These are phyloP conservation scores for Phytophthora europaea DNA, from an alignment of 352 stramenopile genomes.

Conservation along the genomic window DNA sequence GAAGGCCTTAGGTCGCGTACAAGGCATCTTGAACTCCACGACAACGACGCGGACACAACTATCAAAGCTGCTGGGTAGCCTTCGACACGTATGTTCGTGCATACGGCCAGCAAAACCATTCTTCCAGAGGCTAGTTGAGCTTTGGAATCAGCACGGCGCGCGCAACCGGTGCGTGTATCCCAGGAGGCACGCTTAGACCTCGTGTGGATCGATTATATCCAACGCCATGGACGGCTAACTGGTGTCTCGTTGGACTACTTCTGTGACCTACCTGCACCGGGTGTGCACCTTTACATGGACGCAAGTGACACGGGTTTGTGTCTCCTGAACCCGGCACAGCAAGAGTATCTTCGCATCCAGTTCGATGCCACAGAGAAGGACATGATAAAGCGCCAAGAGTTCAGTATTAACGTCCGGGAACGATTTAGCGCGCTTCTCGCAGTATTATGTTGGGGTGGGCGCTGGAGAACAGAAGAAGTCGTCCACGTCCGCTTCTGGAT, in stretches of 20 bases:
- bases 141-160: neutral
- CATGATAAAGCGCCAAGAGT: neutral
- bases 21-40: neutral
- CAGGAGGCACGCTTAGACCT: conserved; percentile 1
- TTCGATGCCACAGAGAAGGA: conserved; percentile 27
- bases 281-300: conserved; percentile 30
- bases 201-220: conserved; percentile 1
- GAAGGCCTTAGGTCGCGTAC: conserved; percentile 4
- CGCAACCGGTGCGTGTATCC: neutral
- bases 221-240: neutral
- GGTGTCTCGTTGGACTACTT: conserved; percentile 2
- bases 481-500: conserved; percentile 8
- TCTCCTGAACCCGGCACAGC: conserved; percentile 12
- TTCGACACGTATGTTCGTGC: conserved; percentile 6
- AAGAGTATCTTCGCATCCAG: conserved; percentile 7
- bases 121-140: neutral
- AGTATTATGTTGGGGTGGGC: neutral
- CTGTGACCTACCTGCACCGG: neutral
- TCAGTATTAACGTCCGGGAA: conserved; percentile 32
- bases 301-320: conserved; percentile 25
- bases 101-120: conserved; percentile 4
- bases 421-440: conserved; percentile 8
- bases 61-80: neutral
- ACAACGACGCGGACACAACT: neutral
- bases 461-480: neutral